Conservation (phyloP, 2,329 filamentous ascomycete genomes). For the Aspergillus candidus region DNA sequence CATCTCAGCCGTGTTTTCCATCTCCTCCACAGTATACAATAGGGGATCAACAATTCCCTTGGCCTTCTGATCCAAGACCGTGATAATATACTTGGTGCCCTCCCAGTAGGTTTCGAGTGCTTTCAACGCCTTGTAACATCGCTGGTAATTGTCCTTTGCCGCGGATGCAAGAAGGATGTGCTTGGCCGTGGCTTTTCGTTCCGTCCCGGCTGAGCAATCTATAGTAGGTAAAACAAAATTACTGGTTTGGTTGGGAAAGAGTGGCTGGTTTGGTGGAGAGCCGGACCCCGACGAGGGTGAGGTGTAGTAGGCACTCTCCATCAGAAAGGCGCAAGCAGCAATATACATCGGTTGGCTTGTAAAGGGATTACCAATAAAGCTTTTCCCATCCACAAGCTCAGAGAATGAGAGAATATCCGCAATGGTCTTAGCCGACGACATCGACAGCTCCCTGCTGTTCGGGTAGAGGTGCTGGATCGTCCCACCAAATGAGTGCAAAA, state of each 20-base stretch:
- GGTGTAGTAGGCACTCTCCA: conserved; percentile 69
- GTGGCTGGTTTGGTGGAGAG: conserved; percentile 42
- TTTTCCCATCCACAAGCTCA: conserved; percentile 77
- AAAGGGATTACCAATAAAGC: conserved; percentile 81
- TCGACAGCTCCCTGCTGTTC: conserved; percentile 73
- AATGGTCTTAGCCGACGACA: conserved; percentile 88
- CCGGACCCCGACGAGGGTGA: conserved; percentile 58
- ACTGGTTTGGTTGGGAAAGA: conserved; percentile 28
- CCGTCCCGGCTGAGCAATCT: conserved; percentile 21
- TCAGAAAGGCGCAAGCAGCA: conserved; percentile 79
- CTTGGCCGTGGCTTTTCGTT: conserved; percentile 44
- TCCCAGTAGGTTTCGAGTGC: conserved; percentile 81
- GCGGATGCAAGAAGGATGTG: conserved; percentile 73
- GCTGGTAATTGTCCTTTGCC: conserved; percentile 79
- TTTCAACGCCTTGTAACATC: conserved; percentile 76
- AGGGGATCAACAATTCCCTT: conserved; percentile 76
- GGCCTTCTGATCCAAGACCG: conserved; percentile 77
- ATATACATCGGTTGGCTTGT: conserved; percentile 90
- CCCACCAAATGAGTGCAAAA: conserved; percentile 69
- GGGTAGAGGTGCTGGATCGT: conserved; percentile 66
- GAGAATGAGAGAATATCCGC: conserved; percentile 83
- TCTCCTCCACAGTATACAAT: conserved; percentile 64
- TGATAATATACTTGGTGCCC: conserved; percentile 79
- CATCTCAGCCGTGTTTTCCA: conserved; percentile 61
- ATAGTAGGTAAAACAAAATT: conserved; percentile 31